A percentile compares a stretch with the other conserved stretches of the same genome.
Evolutionary conservation across 495 filamentous ascomycete genomes (phyloP).

Genomic region (Cudoniella acicularis): DNA sequence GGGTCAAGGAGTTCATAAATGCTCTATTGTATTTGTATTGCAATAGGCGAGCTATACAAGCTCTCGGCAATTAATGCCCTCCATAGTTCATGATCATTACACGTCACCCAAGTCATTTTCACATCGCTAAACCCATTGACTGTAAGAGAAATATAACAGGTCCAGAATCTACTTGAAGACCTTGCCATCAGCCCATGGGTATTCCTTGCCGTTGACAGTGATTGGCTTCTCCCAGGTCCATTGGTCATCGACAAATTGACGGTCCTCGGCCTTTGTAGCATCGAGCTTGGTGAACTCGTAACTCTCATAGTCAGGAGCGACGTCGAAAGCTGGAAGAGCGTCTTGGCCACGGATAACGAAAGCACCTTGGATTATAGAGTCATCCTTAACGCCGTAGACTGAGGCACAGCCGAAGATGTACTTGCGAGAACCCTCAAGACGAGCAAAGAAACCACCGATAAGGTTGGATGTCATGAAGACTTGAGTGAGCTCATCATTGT

Average conservation of each 20-base stretch:
- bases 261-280: conserved; percentile 74
- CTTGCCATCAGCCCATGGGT: conserved; percentile 78
- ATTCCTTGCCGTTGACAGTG: conserved; percentile 75
- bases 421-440: conserved; percentile 97
- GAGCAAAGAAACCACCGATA: conserved; percentile 94
- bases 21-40: neutral
- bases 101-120: conserved; percentile 2
- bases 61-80: neutral
- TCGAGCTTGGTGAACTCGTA: conserved; percentile 96
- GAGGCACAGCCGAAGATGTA: conserved; percentile 92
- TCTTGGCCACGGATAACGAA: conserved; percentile 95
- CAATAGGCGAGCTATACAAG: neutral
- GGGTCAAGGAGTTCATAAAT: neutral
- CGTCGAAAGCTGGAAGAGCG: conserved; percentile 79
- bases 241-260: conserved; percentile 76
- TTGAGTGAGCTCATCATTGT: conserved; percentile 94
- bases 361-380: conserved; percentile 84
- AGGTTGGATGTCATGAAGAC: conserved; percentile 98
- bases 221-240: conserved; percentile 89
- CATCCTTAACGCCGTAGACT: conserved; percentile 83
- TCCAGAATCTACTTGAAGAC: conserved; percentile 85
- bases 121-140: conserved; percentile 9
- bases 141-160: conserved; percentile 23
- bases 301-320: conserved; percentile 95
- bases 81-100: conserved; percentile 15